A percentile compares a stretch with the other conserved stretches of the same genome.
Conservation (phyloP, 2,329 filamentous ascomycete genomes). For the Colletotrichum incanum region DNA sequence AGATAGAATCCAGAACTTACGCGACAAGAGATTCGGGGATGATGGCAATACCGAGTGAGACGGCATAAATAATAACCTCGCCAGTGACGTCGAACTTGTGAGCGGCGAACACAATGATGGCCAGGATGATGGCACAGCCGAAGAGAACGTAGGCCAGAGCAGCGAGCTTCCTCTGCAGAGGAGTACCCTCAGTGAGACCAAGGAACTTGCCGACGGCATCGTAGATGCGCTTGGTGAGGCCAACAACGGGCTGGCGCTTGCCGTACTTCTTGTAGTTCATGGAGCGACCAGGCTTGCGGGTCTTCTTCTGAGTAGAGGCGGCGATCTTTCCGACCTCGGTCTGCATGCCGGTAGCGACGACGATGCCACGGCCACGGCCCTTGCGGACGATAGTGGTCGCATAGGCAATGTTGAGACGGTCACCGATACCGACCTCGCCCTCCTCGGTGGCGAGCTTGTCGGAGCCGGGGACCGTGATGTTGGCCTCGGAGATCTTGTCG, state of each 20-base stretch:
- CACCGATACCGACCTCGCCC: constrained; percentile 75
- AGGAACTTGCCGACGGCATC: constrained; percentile 72
- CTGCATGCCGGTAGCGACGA: constrained; percentile 80
- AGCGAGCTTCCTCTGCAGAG: constrained; percentile 83
- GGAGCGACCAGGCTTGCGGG: constrained; percentile 68
- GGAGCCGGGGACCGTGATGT: constrained; percentile 60
- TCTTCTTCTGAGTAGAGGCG: constrained; percentile 67
- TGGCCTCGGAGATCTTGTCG: constrained; percentile 73
- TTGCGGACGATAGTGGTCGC: constrained; percentile 82
- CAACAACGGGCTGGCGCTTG: constrained; percentile 65
- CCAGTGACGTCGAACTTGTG: constrained; percentile 67
- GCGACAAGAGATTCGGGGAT: constrained; percentile 78
- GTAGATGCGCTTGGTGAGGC: constrained; percentile 62
- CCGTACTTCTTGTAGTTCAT: constrained; percentile 70
- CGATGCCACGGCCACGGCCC: constrained; percentile 80
- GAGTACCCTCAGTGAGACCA: constrained; percentile 78
- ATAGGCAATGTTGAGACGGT: constrained; percentile 82
- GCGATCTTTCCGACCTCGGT: constrained; percentile 82
- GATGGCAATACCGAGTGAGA: constrained; percentile 73
- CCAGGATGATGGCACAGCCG: constrained; percentile 74
- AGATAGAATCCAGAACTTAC: constrained; percentile 51
- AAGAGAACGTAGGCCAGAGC: constrained; percentile 85
- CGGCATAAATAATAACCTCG: constrained; percentile 72
- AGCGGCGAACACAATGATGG: constrained; percentile 71
- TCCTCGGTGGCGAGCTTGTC: constrained; percentile 62